Base-by-base conservation (phyloP, 352 stramenopile genomes). In the Globisporangium radiosum region DNA sequence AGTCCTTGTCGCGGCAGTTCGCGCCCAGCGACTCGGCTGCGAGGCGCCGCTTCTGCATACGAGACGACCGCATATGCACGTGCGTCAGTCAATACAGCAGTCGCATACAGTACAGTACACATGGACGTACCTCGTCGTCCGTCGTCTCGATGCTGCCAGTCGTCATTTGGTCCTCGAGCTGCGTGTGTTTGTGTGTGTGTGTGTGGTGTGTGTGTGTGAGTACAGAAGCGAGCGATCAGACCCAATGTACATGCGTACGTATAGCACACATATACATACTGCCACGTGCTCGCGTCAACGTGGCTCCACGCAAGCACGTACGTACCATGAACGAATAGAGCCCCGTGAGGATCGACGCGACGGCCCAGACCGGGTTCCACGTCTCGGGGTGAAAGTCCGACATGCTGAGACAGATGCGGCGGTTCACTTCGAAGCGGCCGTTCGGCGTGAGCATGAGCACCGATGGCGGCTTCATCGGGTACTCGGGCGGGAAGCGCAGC, bases 321-420 rank as follows among this genome's bases (percentile, higher is more conserved):
- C 25, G 25, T 33, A 33, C 80, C 89, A 97, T 97, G 78, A 98
- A 98, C 9, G 89, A 98, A 65, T 97, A 96, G 15, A 98, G 71
- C 3, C 94, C 95, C 39, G 86, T 97, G 56, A 98, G 76, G 68
- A 98, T 98, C 33, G 92, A 97, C 49, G 76, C 83, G 36, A 98
- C 89, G n/a, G 78, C 87, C 94, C 94, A 98, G 67, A 97, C 91
- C 38, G 95, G 95, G 75, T 98, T 98, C 95, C 95, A 98, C 5
- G 83, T 95, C 73, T 98, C 92, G 5, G 91, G 91, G 65, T 98
- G 93, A 65, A 96, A 98, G 73, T 98, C 94, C 51, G 85, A 96
- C 92, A 98, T 98, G 57, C 75, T 94, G 15, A 98, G 65, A 69
- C 95, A 98, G 51, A 98, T 81, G 38, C 91, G 76, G 44, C 87